Conservation (phyloP, 352 stramenopile species). For the Plasmopara muralis region DNA sequence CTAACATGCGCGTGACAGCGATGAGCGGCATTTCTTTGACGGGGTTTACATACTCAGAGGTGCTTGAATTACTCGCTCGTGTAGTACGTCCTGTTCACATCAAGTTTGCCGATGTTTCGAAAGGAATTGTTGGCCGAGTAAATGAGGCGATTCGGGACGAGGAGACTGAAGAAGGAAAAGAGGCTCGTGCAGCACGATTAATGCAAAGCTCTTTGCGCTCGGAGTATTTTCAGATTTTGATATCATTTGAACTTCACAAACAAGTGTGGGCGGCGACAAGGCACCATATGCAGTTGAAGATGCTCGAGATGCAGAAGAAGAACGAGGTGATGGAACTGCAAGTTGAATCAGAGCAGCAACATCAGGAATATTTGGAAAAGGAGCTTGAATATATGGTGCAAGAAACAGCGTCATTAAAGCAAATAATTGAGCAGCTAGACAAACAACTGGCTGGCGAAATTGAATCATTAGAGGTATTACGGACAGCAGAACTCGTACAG, state of each 20-base stretch:
- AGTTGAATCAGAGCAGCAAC: constrained; percentile 39
- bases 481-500: constrained; percentile 44
- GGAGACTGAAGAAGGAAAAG: constrained; percentile 67
- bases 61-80: constrained; percentile 69
- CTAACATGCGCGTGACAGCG: constrained; percentile 78
- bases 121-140: constrained; percentile 79
- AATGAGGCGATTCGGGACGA: constrained; percentile 50
- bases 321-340: constrained; percentile 43
- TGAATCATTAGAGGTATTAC: constrained; percentile 56
- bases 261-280: constrained; percentile 67
- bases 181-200: constrained; percentile 44
- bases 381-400: constrained; percentile 50
- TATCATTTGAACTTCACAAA: constrained; percentile 68
- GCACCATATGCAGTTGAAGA: constrained; percentile 38
- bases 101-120: constrained; percentile 76
- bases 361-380: constrained; percentile 41
- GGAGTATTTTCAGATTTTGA: constrained; percentile 72
- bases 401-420: constrained; percentile 43
- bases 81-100: constrained; percentile 62
- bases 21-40: constrained; percentile 73
- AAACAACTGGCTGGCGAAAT: constrained; percentile 48
- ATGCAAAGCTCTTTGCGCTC: constrained; percentile 61
- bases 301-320: constrained; percentile 51
- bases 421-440: constrained; percentile 57
- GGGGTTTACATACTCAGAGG: constrained; percentile 73